phyloP scores from a whole-genome alignment of 768 basidiomycete species.

The Tulasnella sp. region DNA sequence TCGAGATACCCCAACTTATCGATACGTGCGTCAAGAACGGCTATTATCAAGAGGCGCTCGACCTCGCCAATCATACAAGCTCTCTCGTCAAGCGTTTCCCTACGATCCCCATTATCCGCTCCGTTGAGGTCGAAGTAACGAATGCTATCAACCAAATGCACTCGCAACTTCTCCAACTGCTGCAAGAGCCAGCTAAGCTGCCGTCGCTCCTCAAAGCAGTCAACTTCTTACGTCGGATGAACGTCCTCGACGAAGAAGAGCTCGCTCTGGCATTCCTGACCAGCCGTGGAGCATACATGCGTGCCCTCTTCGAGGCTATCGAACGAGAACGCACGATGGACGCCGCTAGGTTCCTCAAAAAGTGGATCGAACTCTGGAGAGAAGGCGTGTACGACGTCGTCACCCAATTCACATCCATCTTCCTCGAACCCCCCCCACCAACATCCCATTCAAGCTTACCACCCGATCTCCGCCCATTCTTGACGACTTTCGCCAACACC shows the following conservation, averaged over 20 bases:
- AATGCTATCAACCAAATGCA: conserved; percentile 50
- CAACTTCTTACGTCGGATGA: conserved; percentile 80
- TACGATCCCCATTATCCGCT: conserved; percentile 46
- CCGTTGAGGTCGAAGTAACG: conserved; percentile 48
- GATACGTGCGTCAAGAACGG: conserved; percentile 92
- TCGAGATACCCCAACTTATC: conserved; percentile 85
- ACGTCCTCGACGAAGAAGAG: conserved; percentile 59
- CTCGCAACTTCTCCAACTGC: conserved; percentile 66
- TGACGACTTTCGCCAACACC: conserved; percentile 61
- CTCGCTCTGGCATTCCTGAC: conserved; percentile 83
- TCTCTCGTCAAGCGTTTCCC: conserved; percentile 45
- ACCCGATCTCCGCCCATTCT: conserved; percentile 45
- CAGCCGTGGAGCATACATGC: conserved; percentile 63
- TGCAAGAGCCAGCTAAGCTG: conserved; percentile 82
- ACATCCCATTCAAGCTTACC: conserved; percentile 41
- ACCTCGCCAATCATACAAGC: conserved; percentile 69
- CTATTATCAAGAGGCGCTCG: conserved; percentile 87
- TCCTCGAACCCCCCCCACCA: conserved; percentile 51
- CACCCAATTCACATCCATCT: conserved; percentile 84
- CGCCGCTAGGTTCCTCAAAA: conserved; percentile 71
- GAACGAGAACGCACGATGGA: conserved; percentile 52
- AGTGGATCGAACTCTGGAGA: conserved; percentile 85
- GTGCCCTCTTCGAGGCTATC: conserved; percentile 51
- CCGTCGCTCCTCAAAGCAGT: conserved; percentile 88
- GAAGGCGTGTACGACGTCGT: conserved; percentile 91